A percentile compares a stretch with the other conserved stretches of the same genome.
These are phyloP conservation scores for Rhizoctonia solani DNA, from an alignment of 1,284 basidiomycete species.

Conservation along the genomic window DNA sequence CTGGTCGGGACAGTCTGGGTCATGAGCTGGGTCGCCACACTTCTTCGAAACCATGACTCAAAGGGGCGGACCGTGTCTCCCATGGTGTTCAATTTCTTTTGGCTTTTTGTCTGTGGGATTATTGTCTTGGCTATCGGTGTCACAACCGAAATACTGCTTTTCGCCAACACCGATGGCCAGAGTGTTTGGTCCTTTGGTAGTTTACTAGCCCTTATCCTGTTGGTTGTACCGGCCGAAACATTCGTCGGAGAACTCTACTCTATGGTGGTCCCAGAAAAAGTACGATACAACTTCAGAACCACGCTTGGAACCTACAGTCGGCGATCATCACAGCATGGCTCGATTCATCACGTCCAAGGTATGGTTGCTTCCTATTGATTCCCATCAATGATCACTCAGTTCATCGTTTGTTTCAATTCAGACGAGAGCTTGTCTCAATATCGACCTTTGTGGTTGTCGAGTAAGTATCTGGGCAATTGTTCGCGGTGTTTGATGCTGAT, in stretches of 20 bases:
- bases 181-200: slow-evolving; percentile 31
- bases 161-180: slow-evolving; percentile 15
- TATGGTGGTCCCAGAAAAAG: not conserved
- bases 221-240: slow-evolving; percentile 21
- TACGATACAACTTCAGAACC: not conserved
- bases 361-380: too few species aligned
- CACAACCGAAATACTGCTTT: slow-evolving; percentile 21
- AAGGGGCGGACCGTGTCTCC: not conserved
- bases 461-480: too few species aligned
- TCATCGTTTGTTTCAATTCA: too few species aligned
- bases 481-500: too few species aligned
- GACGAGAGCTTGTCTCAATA: not conserved
- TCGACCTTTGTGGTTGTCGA: too few species aligned
- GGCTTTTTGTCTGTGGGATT: slow-evolving; percentile 13
- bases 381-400: too few species aligned
- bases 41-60: not conserved
- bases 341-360: not conserved
- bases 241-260: slow-evolving; percentile 17
- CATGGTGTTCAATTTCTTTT: slow-evolving; percentile 24
- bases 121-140: slow-evolving; percentile 2
- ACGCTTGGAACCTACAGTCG: slow-evolving; percentile 3
- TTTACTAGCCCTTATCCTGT: slow-evolving; percentile 13
- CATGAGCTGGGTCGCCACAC: slow-evolving; percentile 8
- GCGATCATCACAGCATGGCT: not conserved
- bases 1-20: slow-evolving; percentile 23